Percentiles rank a stretch among this genome's conserved stretches.
phyloP scores from a whole-genome alignment of 805 yeast genomes.

The Ogataea zsoltii region DNA sequence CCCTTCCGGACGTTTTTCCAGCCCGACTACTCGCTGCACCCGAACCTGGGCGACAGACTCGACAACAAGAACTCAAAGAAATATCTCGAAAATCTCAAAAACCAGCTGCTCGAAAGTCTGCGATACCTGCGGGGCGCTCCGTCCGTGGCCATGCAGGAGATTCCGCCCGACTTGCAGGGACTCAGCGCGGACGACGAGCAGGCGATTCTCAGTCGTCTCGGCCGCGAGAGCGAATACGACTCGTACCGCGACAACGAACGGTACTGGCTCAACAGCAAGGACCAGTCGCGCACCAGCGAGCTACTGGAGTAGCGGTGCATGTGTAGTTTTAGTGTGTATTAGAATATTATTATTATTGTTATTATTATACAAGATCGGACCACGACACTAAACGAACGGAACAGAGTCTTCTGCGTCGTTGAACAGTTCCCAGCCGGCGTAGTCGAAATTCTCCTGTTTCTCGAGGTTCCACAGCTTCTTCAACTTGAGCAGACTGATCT shows the following conservation, averaged over 20 bases:
- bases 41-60: constrained; percentile 71
- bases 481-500: constrained; percentile 33
- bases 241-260: constrained; percentile 38
- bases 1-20: constrained; percentile 85
- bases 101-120: constrained; percentile 76
- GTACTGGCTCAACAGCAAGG: constrained; percentile 39
- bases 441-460: constrained; percentile 27
- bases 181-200: constrained; percentile 47
- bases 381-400: constrained; percentile 31
- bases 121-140: constrained; percentile 89
- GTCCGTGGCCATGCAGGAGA: constrained; percentile 86
- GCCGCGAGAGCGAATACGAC: constrained; percentile 37
- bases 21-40: constrained; percentile 90
- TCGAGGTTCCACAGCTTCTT: constrained; percentile 35
- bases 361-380: too few species aligned
- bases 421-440: constrained; percentile 26
- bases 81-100: constrained; percentile 76
- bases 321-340: constrained; percentile 7
- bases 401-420: constrained; percentile 37
- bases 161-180: constrained; percentile 66
- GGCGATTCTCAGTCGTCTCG: constrained; percentile 35
- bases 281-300: constrained; percentile 39
- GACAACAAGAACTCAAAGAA: constrained; percentile 85
- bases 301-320: constrained; percentile 23
- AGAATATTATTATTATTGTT: background rate